Base-by-base conservation (phyloP, 2,329 filamentous ascomycete species). In the Juglanconis juglandina region DNA sequence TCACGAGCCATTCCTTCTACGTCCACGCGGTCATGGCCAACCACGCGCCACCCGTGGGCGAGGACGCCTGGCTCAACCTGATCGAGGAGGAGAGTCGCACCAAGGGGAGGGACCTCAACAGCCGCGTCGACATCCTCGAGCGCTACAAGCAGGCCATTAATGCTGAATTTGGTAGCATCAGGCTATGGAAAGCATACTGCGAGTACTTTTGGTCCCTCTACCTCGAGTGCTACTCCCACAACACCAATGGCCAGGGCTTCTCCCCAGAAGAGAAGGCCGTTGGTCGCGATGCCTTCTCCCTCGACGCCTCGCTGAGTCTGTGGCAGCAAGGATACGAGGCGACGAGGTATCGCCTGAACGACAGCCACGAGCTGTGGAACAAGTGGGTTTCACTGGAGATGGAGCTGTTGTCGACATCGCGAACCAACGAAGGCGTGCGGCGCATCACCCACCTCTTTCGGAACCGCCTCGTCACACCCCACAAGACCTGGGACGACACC, bases 361-460 rank as follows among this genome's bases (percentile, higher is more conserved):
- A 92, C 71, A 94, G 91, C 69, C 87, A 92, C 70, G 74, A 86
- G 59, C 81, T 95, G 10, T 96, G 91, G 91, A 85, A 93, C 69
- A 86, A 87, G 65, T 94, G 90, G 82, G 80, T 91, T 48, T 85
- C 87, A 57, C 82, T 92, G 51, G 81, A 92, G 70, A 80, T 89
- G 71, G 84, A 90, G 65, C 83, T 90, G 65, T 80, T 93, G 24
- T 80, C 78, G 33, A 79, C 78, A 75, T 76, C 81, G 56, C 73
- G 77, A 66, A 82, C 84, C 66, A 69, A 81, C 67, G 76, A 84
- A 69, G 78, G 83, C 71, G 78, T 91, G 14, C 81, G 84, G 63
- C 84, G 84, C 68, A 83, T 94, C 67, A 86, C 85, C 34, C 81
- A 84, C 53, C 81, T 92, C 48, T 94, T 89, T 72, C 80, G 86